phyloP scores from a whole-genome alignment of 805 yeast genomes.

The Candida oleophila region DNA sequence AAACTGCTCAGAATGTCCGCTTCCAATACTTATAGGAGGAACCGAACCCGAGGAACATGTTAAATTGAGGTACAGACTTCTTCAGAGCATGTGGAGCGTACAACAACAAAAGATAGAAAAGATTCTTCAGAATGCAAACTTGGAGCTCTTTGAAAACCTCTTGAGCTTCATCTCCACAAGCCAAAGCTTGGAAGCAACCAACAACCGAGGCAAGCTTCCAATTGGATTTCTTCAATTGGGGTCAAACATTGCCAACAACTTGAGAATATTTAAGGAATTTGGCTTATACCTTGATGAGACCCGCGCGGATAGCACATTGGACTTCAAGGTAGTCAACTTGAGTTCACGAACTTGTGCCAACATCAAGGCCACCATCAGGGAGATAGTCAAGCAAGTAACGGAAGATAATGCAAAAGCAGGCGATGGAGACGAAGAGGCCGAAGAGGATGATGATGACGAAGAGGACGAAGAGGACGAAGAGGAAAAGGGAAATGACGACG shows the following conservation, averaged over 20 bases:
- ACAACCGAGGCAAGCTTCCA: constrained; percentile 17
- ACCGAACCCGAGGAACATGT: constrained; percentile 22
- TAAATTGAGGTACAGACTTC: constrained; percentile 20
- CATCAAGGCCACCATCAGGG: constrained; percentile 32
- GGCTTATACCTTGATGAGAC: constrained; percentile 14
- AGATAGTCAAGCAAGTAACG: constrained; percentile 30
- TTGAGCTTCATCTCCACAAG: constrained; percentile 18
- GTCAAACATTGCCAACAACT: constrained; percentile 41
- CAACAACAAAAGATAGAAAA: constrained; percentile 26
- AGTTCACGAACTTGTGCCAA: constrained; percentile 32
- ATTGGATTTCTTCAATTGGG: constrained; percentile 36
- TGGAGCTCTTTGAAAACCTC: constrained; percentile 27
- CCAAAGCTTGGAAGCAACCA: neutral
- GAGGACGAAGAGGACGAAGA: constrained; percentile 14
- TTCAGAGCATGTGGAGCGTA: constrained; percentile 24
- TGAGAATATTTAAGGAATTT: constrained; percentile 37
- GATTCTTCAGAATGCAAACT: constrained; percentile 32
- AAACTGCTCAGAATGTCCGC: constrained; percentile 16
- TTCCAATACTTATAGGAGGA: constrained; percentile 21
- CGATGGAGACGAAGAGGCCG: constrained; percentile 11
- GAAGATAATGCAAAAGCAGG: constrained; percentile 5
- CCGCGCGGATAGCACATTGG: constrained; percentile 6
- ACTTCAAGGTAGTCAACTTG: constrained; percentile 23
- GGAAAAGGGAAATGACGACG: constrained; percentile 16
- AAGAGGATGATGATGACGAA: constrained; percentile 11